Base-by-base conservation (phyloP, 257 asterid species). In the Leptodermis oblonga region DNA sequence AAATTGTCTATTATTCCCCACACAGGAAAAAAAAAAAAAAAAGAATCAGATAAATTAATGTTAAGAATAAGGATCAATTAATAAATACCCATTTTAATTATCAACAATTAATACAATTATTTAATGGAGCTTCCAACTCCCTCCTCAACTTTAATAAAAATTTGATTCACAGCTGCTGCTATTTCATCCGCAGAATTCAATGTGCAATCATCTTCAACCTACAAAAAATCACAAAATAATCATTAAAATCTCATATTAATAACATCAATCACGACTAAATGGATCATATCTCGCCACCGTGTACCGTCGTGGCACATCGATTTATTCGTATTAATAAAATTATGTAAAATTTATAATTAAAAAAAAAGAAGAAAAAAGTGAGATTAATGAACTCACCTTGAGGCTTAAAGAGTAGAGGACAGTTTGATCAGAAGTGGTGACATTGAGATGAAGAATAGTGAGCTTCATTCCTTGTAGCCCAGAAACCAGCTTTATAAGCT, bases 141-240 rank as follows among this genome's bases (percentile, higher is more conserved):
- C 58, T 78, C 76, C 22, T 64, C 65, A 52, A 81, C 66, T 58
- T 65, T 71, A 15, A 62, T 25, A 59, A 82, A 62, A 23, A 79
- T 65, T 23, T 71, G 72, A 46, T 82, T 74, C 74, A 76, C 84
- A 43, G 73, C 80, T 41, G 80, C 80, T 31, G 84, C 80, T 56
- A 82, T 82, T 26, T 82, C 82, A 52, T 82, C 86, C 5, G 75
- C 84, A 25, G 82, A 76, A 28, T 41, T 34, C 52, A 76, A 41
- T 23, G 15, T 65, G 80, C 82, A 79, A 53, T 67, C 82, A 52
- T 82, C 75, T 77, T 82, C 86, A 22, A 79, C 84, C 86, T 79
- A 76, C n/a, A 58, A 37, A 61, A n/a, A 39, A 49, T 26, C 60
- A 53, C 28, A n/a, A 3, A 25, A 48, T 7, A 14, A 18, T 17